Percentiles rank a stretch among this genome's conserved stretches.
phyloP scores from a whole-genome alignment of 345 rosid species.

The Psidium guajava region DNA sequence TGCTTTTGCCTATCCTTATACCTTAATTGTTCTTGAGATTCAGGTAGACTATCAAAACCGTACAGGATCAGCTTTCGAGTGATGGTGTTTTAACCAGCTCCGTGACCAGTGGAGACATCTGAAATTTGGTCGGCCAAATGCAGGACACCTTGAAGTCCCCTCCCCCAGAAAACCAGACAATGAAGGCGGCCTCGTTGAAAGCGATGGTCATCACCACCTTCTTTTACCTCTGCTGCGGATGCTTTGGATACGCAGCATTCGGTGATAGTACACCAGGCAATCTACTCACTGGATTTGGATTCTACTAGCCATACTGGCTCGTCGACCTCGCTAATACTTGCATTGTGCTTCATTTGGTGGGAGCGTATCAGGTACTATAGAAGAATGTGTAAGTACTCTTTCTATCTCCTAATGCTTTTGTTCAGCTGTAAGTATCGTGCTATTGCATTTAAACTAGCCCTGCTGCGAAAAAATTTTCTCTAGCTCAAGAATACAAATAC shows the following conservation, averaged over 20 bases:
- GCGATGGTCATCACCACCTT: conserved; percentile 19
- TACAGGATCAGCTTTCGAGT: background rate
- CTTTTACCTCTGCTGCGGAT: conserved; percentile 30
- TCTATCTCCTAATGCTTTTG: background rate
- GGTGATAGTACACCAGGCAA: conserved; percentile 43
- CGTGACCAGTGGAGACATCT: background rate
- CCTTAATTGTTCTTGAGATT: conserved; percentile 18
- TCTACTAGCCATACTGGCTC: conserved; percentile 22
- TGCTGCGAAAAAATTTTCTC: background rate
- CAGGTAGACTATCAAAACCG: conserved; percentile 8
- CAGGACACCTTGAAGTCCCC: conserved; percentile 39
- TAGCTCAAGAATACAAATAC: background rate
- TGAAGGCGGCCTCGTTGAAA: conserved; percentile 33
- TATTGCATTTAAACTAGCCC: background rate
- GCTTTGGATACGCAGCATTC: conserved; percentile 46
- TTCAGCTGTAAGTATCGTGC: background rate
- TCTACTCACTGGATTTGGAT: conserved; percentile 39
- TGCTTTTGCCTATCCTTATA: conserved; percentile 20
- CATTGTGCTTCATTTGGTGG: conserved; percentile 2
- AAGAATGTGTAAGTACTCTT: background rate
- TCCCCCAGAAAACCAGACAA: conserved; percentile 28
- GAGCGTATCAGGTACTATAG: conserved; percentile 2
- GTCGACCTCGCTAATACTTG: conserved; percentile 2
- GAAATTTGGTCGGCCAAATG: background rate
- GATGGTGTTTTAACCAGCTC: background rate